Base-by-base conservation (phyloP, 1,284 basidiomycete species). In the Cryptococcus deneoformans region DNA sequence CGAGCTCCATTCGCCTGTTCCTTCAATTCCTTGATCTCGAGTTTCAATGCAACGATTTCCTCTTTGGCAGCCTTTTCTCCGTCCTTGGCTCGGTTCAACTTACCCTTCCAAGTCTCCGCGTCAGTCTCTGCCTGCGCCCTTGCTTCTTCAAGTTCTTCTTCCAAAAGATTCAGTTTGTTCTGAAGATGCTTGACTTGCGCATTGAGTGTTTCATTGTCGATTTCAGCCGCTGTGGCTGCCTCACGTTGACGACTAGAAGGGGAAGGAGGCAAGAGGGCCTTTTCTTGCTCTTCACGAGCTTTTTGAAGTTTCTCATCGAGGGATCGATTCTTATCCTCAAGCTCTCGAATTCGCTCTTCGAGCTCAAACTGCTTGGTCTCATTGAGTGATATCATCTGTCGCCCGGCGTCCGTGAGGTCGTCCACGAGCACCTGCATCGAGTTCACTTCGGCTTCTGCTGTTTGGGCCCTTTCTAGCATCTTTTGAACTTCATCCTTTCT, bases 311-410 rank as follows among this genome's bases (percentile, higher is more conserved):
- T 66, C 29, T 72, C 68, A 46, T 73, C 68, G 16, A 71, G 56
- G 0, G 53, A 54, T 9, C 68, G 65, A 46, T 72, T 59, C 53
- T 69, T 67, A 36, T 74, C 71, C 71, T 92, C 87, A 9, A 91
- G 80, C 4, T 81, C 76, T 10, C 84, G 80, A 50, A 90, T 79
- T 38, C 82, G 80, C 54, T 86, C 84, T 70, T 93, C 89, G 59
- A 89, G 80, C 63, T 92, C 89, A 69, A 91, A 91, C 51, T 87
- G 84, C 63, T 84, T 83, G 24, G 80, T 80, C 79, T 98, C 93
- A 70, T 96, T 96, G 39, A 95, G 80, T 39, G 89, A 89, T 63
- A 93, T 92, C 1, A 90, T 92, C 84, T 92, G 89, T 88, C 92
- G 62, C 3, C 75, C 75, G 6, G 75, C 73, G 11, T 69, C 67